Evolutionary conservation across 1,284 basidiomycete species (phyloP).

Genomic region (Tranzscheliella williamsii): DNA sequence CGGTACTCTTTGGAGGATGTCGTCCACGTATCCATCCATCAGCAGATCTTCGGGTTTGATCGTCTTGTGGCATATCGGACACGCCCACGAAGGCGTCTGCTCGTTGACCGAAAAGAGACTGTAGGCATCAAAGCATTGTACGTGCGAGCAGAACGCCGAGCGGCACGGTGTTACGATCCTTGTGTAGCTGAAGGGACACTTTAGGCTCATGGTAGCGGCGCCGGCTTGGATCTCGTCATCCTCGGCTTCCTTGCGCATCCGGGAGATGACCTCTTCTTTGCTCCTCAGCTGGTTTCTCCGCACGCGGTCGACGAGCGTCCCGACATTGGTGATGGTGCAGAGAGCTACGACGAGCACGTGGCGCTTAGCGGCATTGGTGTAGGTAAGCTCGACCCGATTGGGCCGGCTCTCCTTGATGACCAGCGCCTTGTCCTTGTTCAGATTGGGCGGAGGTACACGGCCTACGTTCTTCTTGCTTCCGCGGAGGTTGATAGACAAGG

Average conservation of each 20-base stretch:
- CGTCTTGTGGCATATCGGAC: slow-evolving; percentile 87
- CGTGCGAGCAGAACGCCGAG: slow-evolving; percentile 80
- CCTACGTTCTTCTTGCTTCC: slow-evolving; percentile 55
- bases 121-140: slow-evolving; percentile 93
- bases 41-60: slow-evolving; percentile 81
- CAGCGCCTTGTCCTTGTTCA: slow-evolving; percentile 49
- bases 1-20: slow-evolving; percentile 75
- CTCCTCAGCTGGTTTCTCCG: slow-evolving; percentile 33
- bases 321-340: slow-evolving; percentile 38
- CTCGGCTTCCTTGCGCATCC: slow-evolving; percentile 44
- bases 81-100: slow-evolving; percentile 92
- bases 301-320: slow-evolving; percentile 41
- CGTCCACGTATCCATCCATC: slow-evolving; percentile 80
- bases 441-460: slow-evolving; percentile 53
- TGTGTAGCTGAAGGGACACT: slow-evolving; percentile 75
- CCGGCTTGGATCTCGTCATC: slow-evolving; percentile 58
- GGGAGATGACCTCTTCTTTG: slow-evolving; percentile 46
- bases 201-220: slow-evolving; percentile 51
- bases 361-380: slow-evolving; percentile 41
- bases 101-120: slow-evolving; percentile 96
- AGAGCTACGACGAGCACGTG: slow-evolving; percentile 45
- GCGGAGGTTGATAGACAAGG: slow-evolving; percentile 42
- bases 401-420: slow-evolving; percentile 10
- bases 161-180: slow-evolving; percentile 84
- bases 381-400: slow-evolving; percentile 51